A percentile compares a stretch with the other conserved stretches of the same genome.
phyloP scores from a whole-genome alignment of 2,329 filamentous ascomycete species.

The Ilyonectria mors-panacis region DNA sequence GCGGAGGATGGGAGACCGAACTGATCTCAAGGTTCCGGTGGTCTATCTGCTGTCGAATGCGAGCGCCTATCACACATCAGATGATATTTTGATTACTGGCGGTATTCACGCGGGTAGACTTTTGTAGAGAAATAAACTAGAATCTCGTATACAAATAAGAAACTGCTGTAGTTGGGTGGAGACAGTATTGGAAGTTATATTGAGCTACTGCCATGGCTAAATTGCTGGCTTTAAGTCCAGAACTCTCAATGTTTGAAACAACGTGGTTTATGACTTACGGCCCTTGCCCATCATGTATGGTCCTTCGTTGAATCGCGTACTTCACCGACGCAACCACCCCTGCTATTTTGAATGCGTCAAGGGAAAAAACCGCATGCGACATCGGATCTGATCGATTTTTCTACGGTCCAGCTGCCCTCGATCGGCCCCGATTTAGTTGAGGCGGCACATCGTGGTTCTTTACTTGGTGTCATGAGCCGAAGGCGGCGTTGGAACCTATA shows the following conservation, averaged over 20 bases:
- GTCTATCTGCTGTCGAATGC: constrained; percentile 59
- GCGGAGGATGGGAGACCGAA: constrained; percentile 54
- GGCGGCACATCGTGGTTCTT: not conserved
- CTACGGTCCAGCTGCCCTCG: not conserved
- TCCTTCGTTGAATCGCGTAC: no score
- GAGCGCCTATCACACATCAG: constrained; percentile 57
- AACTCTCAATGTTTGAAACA: not conserved
- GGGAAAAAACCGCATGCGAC: not conserved
- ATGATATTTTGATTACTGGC: constrained; percentile 56
- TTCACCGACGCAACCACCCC: no score
- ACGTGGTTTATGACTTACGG: not conserved
- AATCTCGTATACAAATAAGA: not conserved
- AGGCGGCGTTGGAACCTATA: no score
- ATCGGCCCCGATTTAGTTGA: not conserved
- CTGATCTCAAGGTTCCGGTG: constrained; percentile 57
- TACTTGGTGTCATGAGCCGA: not conserved
- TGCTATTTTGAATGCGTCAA: not conserved
- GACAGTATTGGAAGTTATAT: not conserved
- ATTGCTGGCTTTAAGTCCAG: not conserved
- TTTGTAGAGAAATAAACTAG: not conserved
- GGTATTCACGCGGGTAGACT: constrained; percentile 52
- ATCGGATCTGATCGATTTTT: constrained; percentile 11
- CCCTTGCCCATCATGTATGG: no score
- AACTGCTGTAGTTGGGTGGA: not conserved
- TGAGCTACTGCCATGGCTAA: no score